Conservation (phyloP, 768 basidiomycete species). For the Suillus fuscotomentosus region DNA sequence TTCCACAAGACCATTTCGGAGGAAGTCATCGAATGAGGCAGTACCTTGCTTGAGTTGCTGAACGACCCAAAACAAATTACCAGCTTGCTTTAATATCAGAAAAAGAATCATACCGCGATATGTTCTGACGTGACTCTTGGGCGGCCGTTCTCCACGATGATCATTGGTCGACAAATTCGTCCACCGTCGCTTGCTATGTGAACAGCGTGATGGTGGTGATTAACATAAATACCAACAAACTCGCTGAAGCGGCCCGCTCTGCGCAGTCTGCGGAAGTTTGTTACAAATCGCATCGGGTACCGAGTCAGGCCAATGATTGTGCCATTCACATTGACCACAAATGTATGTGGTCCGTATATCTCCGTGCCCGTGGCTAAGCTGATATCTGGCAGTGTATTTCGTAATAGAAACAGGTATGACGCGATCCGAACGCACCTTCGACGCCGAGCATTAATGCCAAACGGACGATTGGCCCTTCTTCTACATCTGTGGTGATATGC, state of each 20-base stretch:
- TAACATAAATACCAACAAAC: slow-evolving; percentile 95
- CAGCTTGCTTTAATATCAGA: not conserved
- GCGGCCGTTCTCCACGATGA: slow-evolving; percentile 85
- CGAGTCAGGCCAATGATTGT: slow-evolving; percentile 92
- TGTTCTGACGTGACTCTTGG: slow-evolving; percentile 81
- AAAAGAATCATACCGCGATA: slow-evolving; percentile 54
- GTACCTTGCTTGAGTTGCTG: slow-evolving; percentile 79
- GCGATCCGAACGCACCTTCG: slow-evolving; percentile 62
- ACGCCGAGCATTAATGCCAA: slow-evolving; percentile 95
- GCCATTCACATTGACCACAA: slow-evolving; percentile 96
- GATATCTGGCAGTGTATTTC: slow-evolving; percentile 61
- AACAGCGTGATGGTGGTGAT: slow-evolving; percentile 91
- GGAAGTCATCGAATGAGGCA: slow-evolving; percentile 91
- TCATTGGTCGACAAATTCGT: slow-evolving; percentile 95
- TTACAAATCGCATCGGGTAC: slow-evolving; percentile 80
- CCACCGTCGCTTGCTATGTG: slow-evolving; percentile 98
- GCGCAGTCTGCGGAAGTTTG: slow-evolving; percentile 88
- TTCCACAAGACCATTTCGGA: slow-evolving; percentile 89
- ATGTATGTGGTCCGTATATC: slow-evolving; percentile 91
- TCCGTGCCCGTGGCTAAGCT: slow-evolving; percentile 89
- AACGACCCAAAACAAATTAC: slow-evolving; percentile 7
- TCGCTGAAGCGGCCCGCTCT: slow-evolving; percentile 91
- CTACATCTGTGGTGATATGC: slow-evolving; percentile 98
- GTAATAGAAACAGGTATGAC: slow-evolving; percentile 12
- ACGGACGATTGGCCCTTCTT: slow-evolving; percentile 89